phyloP scores from a whole-genome alignment of 192 early-diverging fungal species.

The Polychytrium aggregatum region DNA sequence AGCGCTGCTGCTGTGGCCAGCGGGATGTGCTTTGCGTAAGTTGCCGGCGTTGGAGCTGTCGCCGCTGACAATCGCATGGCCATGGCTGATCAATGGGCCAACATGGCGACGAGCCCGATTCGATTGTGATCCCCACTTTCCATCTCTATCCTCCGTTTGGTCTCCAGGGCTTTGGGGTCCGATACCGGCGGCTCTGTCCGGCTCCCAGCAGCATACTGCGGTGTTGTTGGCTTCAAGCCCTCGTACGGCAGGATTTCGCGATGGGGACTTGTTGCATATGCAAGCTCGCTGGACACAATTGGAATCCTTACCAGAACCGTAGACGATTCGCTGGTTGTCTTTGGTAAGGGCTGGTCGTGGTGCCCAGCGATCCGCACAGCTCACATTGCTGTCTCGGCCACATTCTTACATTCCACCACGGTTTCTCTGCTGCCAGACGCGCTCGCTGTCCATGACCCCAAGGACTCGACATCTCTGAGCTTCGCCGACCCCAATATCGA shows the following conservation, averaged over 20 bases:
- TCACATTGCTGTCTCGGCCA: neutral
- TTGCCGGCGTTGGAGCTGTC: neutral
- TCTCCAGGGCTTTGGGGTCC: slow-evolving; percentile 75
- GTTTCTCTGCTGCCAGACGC: slow-evolving; percentile 35
- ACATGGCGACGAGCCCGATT: too few species aligned
- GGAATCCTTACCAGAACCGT: slow-evolving; percentile 65
- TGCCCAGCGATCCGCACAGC: neutral
- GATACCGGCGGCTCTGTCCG: slow-evolving; percentile 95
- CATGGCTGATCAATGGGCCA: too few species aligned
- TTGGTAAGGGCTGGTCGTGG: slow-evolving; percentile 30
- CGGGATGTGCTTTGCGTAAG: slow-evolving; percentile 65
- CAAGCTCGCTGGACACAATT: slow-evolving; percentile 78
- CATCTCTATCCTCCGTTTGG: too few species aligned
- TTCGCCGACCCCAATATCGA: too few species aligned
- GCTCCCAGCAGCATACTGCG: slow-evolving; percentile 86
- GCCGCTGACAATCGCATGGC: too few species aligned
- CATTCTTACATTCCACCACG: neutral
- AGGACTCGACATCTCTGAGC: slow-evolving; percentile 55
- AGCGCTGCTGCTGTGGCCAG: slow-evolving; percentile 81
- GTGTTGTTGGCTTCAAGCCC: slow-evolving; percentile 87
- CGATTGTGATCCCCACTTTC: too few species aligned
- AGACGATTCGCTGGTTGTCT: slow-evolving; percentile 36
- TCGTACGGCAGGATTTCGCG: slow-evolving; percentile 80
- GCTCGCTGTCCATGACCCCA: slow-evolving; percentile 39
- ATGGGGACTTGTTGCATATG: slow-evolving; percentile 73